Base-by-base conservation (phyloP, 352 stramenopile species). In the Thraustochytrium sp. region DNA sequence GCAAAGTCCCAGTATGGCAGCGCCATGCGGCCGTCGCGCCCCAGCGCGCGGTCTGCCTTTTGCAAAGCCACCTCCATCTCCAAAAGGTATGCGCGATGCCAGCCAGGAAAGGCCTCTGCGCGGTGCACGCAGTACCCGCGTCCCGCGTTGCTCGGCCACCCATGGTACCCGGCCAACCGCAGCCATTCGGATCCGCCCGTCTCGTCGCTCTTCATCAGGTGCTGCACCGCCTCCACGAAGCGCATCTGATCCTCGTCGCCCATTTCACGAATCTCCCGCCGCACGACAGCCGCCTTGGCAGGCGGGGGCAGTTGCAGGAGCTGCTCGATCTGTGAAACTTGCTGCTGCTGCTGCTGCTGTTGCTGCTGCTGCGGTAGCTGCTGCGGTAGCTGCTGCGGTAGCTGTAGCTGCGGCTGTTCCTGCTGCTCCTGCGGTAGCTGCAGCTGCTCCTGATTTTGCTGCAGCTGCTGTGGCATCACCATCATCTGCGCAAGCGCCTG, bases 1-100 rank as follows among this genome's bases (percentile, higher is more conserved):
- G 23, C 40, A 37, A 46, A 75, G 75, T 84, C 75, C 75, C 75
- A 84, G 75, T 84, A 84, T 38, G 75, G 75, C 2, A 76, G 38
- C 23, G 37, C 75, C 26, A 84, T 65, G 2, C 18, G 34, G 26
- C 75, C 54, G 37, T 84, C 75, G 61, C 37, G 3, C 4, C 75
- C 75, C 2, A 76, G 26, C 8, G 40, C 37, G 13, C 29, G 2
- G 56, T 84, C 75, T 0, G 75, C 75, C 18, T 21, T 11, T 38
- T 48, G 42, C 11, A 84, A 42, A 16, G 75, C 29, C n/a, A 5
- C 37, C 51, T 84, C 75, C 5, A 84, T 21, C n/a, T 74, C 75
- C 0, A 84, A 16, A 51, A 76, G 18, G 75, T 84, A 84, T 3
- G 56, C 55, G 55, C 75, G 75, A 44, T 84, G 75, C 75, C 75